Percentiles rank a stretch among this genome's conserved stretches.
These are phyloP conservation scores for Spinellus fusiger DNA, from an alignment of 192 early-diverging fungal species.

Conservation along the genomic window DNA sequence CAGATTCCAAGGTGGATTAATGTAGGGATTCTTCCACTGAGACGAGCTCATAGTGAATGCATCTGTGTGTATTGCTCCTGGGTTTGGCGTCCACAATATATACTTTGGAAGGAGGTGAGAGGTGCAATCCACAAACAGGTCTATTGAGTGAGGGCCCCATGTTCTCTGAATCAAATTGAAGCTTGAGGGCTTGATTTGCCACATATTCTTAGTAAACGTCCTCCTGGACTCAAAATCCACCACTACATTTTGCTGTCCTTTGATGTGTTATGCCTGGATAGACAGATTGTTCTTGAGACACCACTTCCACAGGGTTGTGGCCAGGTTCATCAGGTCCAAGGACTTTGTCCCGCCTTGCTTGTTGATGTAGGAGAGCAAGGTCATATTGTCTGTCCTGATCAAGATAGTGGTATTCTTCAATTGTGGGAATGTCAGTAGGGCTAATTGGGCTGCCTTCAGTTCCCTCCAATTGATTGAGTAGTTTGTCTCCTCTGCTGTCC, in stretches of 20 bases:
- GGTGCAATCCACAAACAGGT: conserved; percentile 21
- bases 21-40: conserved; percentile 7
- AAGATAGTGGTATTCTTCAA: no score
- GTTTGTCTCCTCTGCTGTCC: background rate
- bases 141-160: conserved; percentile 19
- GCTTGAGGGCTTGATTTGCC: background rate
- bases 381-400: no score
- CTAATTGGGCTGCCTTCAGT: conserved; percentile 5
- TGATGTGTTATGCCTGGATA: background rate
- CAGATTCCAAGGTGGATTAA: conserved; percentile 30
- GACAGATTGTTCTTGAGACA: background rate
- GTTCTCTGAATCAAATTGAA: conserved; percentile 4
- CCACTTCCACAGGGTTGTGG: conserved; percentile 5
- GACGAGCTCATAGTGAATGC: conserved; percentile 13
- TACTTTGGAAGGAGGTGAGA: conserved; percentile 12
- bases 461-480: conserved; percentile 30
- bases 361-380: no score
- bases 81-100: conserved; percentile 22
- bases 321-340: no score
- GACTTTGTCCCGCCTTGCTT: no score
- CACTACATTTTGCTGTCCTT: background rate
- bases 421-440: background rate
- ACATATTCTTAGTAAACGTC: conserved; percentile 12
- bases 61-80: conserved; percentile 3
- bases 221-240: conserved; percentile 22